Base-by-base conservation (phyloP, 1,139 yeast species). In the Kodamaea arcana region DNA sequence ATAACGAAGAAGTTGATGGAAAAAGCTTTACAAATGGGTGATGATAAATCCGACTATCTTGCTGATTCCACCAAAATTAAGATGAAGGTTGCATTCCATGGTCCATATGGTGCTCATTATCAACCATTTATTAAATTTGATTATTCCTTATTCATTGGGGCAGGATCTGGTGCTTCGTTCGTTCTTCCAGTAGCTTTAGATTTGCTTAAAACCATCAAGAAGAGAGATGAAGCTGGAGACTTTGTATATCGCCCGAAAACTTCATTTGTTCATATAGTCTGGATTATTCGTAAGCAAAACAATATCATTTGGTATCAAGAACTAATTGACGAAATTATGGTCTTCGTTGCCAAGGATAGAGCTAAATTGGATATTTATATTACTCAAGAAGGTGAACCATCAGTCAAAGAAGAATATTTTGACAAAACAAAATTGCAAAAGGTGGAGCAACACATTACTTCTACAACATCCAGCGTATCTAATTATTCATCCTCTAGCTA, bases 81-180 rank as follows among this genome's bases (percentile, higher is more conserved):
- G 24, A 16, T 72, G 41, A 64, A 62, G 39, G 65, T 64, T 0
- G 45, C 52, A 6, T 56, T 70, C 32, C 54, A 58, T 24, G 78
- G 78, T 0, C 78, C 78, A 0, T 65, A 58, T 37, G 76, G 76
- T 1, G 72, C 62, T 1, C 56, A 53, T 14, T 56, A 56, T 36
- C 73, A 67, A 40, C 70, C 72, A 0, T 56, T 71, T 24, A 51
- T 60, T 11, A 54, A 62, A 1, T 72, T 72, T 42, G 75, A 72
- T 35, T 45, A 63, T 4, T 56, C 56, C n/a, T 35, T 65, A 6
- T 66, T 72, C 35, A 44, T 71, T 23, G 59, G 65, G 15, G 72
- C 72, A 5, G 78, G 75, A 1, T 60, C 69, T 1, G 78, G 78
- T 1, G 69, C 65, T 2, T 60, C 76, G 0, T 72, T 68, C 46